Conservation (phyloP, 768 basidiomycete genomes). For the Amanita exitialis region DNA sequence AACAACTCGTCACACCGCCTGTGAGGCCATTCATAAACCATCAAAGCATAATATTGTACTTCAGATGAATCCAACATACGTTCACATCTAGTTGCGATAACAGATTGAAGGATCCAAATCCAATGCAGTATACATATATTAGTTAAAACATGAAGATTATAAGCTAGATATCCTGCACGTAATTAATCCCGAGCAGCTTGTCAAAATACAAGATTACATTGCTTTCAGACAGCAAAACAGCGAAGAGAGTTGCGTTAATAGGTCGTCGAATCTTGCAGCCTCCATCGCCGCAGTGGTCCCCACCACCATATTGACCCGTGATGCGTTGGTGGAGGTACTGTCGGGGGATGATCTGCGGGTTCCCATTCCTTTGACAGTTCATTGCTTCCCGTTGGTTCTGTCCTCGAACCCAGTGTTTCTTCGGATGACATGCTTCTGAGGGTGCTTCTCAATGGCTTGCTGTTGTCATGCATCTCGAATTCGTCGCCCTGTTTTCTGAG, state of each 20-base stretch:
- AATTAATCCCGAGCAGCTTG: neutral
- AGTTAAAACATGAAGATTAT: too few species aligned
- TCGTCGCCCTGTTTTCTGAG: neutral
- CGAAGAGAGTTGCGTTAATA: conserved; percentile 28
- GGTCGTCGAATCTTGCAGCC: conserved; percentile 66
- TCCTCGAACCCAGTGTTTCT: neutral
- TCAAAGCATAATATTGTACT: neutral
- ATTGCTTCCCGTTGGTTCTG: neutral
- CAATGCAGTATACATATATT: neutral
- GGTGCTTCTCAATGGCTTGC: neutral
- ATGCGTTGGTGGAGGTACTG: conserved; percentile 8
- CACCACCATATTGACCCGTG: conserved; percentile 63
- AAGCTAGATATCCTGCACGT: neutral
- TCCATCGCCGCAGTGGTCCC: conserved; percentile 68
- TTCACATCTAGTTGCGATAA: neutral
- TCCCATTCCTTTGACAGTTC: neutral
- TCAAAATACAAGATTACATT: neutral
- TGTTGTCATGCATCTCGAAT: neutral
- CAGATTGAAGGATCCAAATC: neutral
- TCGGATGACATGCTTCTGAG: neutral
- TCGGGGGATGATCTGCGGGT: neutral
- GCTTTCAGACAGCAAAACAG: neutral
- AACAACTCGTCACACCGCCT: conserved; percentile 5
- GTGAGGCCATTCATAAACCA: conserved; percentile 13
- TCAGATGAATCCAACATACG: neutral